Evolutionary conservation across 176 grass and related monocot genomes (phyloP), one percentile per base, ranked within the genome.

Genomic region (Triticum monococcum): DNA sequence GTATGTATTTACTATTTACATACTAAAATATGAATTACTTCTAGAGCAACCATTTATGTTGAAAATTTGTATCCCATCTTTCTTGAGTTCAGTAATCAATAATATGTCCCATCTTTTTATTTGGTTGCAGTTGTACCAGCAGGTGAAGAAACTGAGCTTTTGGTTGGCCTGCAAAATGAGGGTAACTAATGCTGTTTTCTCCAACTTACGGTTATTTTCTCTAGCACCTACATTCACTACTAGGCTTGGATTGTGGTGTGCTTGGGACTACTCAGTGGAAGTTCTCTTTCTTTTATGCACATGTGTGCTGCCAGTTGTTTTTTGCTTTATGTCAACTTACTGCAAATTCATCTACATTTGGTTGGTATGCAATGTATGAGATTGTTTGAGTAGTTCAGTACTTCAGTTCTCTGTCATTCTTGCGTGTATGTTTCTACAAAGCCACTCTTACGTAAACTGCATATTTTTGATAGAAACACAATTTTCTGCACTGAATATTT

Each of bases 131-230:
- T 94, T 86, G 93, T 99, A 43, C 82, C 80, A 82, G 89, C 97
- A 40, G 97, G 97, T 67, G 97, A 99, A 91, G 92, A 93, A 82
- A 94, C 90, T 85, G 90, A 94, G 75, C 73, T 99, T 54, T 89
- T 99, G 35, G 97, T 96, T 79, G 97, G 97, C 59, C 83, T 99
- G 82, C 97, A 99, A 72, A 99, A 99, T 83, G 92, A 94, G 31
- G 97, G 97, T 96, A 90, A 79, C 3, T 65, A 57, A 71, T 81
- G 12, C 56, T 46, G 12, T 33, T 40, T 81, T 30, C 4, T 75
- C 36, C 32, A 18, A 24, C 7, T 66, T 82, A 30, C 9, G 20
- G 16, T 64, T 48, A 63, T 10, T 78, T 35, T 64, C 1, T 72
- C 0, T 48, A 22, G 7, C 83, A 52, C 16, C 62, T 28, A 7